A percentile compares a stretch with the other conserved stretches of the same genome.
Evolutionary conservation across 78 protist species (phyloP).

Genomic region (Dictyostelium capitatum): DNA sequence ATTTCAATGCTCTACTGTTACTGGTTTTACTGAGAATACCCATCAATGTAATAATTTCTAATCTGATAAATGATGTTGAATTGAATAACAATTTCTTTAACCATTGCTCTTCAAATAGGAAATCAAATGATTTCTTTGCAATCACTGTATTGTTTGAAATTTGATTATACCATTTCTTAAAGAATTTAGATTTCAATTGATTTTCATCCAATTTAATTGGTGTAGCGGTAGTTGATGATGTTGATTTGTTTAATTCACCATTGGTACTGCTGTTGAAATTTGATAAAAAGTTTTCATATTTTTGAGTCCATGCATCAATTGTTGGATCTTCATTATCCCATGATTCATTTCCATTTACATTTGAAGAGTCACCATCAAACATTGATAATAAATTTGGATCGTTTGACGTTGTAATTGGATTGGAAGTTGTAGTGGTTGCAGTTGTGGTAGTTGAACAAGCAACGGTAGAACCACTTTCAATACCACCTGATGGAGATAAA

Average conservation of each 20-base stretch:
- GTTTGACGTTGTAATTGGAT: neutral
- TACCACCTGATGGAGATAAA: neutral
- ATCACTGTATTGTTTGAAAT: neutral
- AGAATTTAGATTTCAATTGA: neutral
- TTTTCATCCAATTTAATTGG: neutral
- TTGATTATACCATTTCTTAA: constrained; percentile 27
- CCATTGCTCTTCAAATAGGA: constrained; percentile 65
- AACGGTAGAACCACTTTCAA: neutral
- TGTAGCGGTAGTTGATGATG: neutral
- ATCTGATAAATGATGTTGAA: constrained; percentile 63
- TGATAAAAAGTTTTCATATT: constrained; percentile 9
- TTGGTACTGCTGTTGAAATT: neutral
- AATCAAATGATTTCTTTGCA: neutral
- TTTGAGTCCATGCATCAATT: constrained; percentile 31
- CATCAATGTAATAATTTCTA: constrained; percentile 42
- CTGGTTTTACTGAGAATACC: constrained; percentile 43
- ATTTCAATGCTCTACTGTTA: constrained; percentile 4
- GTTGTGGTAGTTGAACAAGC: too few relatives aligned
- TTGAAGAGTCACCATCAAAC: constrained; percentile 32
- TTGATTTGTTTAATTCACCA: neutral
- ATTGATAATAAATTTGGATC: constrained; percentile 11
- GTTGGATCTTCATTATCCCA: constrained; percentile 3
- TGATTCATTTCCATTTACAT: constrained; percentile 42
- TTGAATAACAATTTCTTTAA: constrained; percentile 53
- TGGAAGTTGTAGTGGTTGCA: neutral